phyloP scores from a whole-genome alignment of 345 rosid genomes.

The Brassica napus region DNA sequence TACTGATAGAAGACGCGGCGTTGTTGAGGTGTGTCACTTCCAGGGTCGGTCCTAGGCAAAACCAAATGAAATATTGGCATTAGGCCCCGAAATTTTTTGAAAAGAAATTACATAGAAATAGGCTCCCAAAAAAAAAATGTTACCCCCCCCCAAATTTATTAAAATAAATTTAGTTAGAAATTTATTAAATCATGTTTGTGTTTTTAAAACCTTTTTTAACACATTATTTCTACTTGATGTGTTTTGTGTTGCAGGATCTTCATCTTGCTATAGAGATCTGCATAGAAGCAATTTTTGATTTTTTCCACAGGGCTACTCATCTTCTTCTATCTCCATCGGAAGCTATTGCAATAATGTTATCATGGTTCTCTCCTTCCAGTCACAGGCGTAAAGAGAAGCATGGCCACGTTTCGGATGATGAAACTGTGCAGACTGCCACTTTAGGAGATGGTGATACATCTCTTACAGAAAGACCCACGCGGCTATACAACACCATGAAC shows the following conservation, averaged over 20 bases:
- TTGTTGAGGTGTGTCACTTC: conserved; percentile 70
- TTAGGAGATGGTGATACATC: conserved; percentile 69
- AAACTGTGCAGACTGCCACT: conserved; percentile 51
- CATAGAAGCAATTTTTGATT: conserved; percentile 79
- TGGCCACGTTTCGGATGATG: conserved; percentile 38
- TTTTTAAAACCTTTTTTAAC: neutral
- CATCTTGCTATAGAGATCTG: conserved; percentile 85
- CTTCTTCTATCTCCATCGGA: conserved; percentile 74
- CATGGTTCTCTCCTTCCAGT: conserved; percentile 56
- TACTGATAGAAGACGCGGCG: conserved; percentile 93
- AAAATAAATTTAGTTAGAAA: too few species aligned
- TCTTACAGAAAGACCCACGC: conserved; percentile 51
- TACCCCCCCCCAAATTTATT: too few species aligned
- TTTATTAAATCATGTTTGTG: neutral
- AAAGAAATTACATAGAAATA: too few species aligned
- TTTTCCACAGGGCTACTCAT: conserved; percentile 73
- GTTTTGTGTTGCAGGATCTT: conserved; percentile 65
- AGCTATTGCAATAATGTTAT: conserved; percentile 42
- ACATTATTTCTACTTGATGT: neutral
- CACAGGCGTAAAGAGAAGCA: conserved; percentile 23
- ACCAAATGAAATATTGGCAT: too few species aligned
- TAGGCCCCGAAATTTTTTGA: too few species aligned
- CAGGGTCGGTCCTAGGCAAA: too few species aligned
- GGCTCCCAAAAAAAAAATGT: too few species aligned
- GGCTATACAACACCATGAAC: conserved; percentile 65